phyloP scores from a whole-genome alignment of 345 rosid species.

The Gossypium anomalum region DNA sequence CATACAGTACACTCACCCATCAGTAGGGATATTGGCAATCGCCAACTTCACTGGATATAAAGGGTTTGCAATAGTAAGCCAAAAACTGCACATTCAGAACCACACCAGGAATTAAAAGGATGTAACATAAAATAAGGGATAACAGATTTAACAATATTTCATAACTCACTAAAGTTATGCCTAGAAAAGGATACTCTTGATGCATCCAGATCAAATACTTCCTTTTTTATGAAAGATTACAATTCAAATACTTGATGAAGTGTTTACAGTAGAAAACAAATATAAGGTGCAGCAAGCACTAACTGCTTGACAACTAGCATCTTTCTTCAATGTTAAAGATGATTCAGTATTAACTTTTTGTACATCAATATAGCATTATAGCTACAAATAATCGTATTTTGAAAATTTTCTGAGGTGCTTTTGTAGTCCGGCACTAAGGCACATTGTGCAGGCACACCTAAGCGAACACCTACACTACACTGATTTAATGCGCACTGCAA shows the following conservation, averaged over 20 bases:
- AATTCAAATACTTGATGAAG: background rate
- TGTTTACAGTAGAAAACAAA: background rate
- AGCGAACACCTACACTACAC: background rate
- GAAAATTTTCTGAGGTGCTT: background rate
- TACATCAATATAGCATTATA: background rate
- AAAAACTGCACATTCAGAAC: slow-evolving; percentile 54
- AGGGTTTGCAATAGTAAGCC: slow-evolving; percentile 63
- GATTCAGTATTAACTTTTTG: background rate
- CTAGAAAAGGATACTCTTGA: background rate
- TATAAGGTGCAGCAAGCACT: slow-evolving; percentile 29
- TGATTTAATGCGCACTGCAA: no score
- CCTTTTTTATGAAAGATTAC: background rate
- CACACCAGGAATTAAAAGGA: background rate
- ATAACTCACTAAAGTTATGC: background rate
- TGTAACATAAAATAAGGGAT: background rate
- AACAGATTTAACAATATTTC: background rate
- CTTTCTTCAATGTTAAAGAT: background rate
- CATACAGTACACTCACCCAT: slow-evolving; percentile 55
- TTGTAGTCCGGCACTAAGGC: background rate
- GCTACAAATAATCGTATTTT: background rate
- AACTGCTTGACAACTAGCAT: background rate
- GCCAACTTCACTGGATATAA: slow-evolving; percentile 62
- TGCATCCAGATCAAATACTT: background rate
- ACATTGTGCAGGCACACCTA: no score
- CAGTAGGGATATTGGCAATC: slow-evolving; percentile 49